Evolutionary conservation across 768 basidiomycete species (phyloP).

Genomic region (Termitomyces sp.): DNA sequence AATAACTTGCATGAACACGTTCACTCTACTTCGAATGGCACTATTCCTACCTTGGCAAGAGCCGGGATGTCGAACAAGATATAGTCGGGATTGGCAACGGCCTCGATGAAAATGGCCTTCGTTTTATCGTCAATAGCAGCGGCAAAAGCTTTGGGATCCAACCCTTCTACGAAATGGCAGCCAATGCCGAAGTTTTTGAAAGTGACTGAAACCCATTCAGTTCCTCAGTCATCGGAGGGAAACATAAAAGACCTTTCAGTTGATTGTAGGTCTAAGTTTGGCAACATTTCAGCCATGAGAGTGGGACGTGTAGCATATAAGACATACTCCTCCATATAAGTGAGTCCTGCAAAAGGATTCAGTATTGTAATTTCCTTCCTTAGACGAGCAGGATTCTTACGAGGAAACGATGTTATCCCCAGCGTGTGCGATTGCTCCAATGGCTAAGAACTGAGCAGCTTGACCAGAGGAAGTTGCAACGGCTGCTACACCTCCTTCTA

Average conservation of each 20-base stretch:
- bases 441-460: conserved; percentile 70
- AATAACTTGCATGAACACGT: neutral
- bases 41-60: conserved; percentile 51
- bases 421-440: conserved; percentile 48
- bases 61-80: conserved; percentile 60
- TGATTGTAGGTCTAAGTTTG: conserved; percentile 62
- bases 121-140: conserved; percentile 73
- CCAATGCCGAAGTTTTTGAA: conserved; percentile 65
- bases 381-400: conserved; percentile 27
- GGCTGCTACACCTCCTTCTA: conserved; percentile 78
- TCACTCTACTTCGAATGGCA: neutral
- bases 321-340: conserved; percentile 63
- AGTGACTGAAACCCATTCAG: conserved; percentile 35
- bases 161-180: conserved; percentile 55
- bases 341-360: conserved; percentile 33
- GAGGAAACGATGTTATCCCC: conserved; percentile 80
- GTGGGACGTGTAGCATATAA: neutral
- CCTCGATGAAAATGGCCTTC: conserved; percentile 71
- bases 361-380: neutral
- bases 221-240: neutral
- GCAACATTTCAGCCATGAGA: neutral
- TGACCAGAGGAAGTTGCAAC: conserved; percentile 73
- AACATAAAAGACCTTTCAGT: conserved; percentile 42
- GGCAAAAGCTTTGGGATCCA: conserved; percentile 50
- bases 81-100: conserved; percentile 77